Evolutionary conservation across 2,329 filamentous ascomycete species (phyloP).

Genomic region (Fusarium subglutinans): DNA sequence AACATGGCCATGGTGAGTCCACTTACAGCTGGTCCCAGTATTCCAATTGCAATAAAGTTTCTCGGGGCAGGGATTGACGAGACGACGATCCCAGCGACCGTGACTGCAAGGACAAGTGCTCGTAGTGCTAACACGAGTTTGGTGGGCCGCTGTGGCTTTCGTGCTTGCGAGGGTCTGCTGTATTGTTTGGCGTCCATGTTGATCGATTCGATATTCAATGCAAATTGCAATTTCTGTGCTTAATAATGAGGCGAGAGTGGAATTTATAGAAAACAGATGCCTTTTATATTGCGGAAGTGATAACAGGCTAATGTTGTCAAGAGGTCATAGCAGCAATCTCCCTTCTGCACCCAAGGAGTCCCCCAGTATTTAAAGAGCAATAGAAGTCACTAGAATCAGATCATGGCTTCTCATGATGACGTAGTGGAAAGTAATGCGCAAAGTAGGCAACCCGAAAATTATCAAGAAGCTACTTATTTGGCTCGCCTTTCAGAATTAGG

Average conservation of each 20-base stretch:
- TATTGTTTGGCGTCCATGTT: background rate
- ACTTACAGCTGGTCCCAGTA: background rate
- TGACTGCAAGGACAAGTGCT: background rate
- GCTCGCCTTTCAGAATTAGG: background rate
- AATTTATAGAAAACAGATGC: background rate
- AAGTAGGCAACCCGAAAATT: background rate
- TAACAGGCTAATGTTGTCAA: background rate
- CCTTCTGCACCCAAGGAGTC: background rate
- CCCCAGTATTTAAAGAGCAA: no score
- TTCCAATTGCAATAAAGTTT: background rate
- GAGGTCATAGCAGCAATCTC: background rate
- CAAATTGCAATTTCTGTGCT: rapidly evolving
- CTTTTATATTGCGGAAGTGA: background rate
- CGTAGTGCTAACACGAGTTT: background rate
- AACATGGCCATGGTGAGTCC: rapidly evolving
- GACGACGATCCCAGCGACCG: background rate
- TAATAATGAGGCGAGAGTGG: background rate
- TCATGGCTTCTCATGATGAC: background rate
- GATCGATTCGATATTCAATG: rapidly evolving
- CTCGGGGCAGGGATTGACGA: background rate
- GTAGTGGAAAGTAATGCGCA: background rate
- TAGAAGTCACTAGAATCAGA: background rate
- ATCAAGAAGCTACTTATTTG: background rate
- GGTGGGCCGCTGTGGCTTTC: background rate
- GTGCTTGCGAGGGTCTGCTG: background rate